Evolutionary conservation across 192 early-diverging fungal species (phyloP).

Genomic region (Blastocladiella britannica): DNA sequence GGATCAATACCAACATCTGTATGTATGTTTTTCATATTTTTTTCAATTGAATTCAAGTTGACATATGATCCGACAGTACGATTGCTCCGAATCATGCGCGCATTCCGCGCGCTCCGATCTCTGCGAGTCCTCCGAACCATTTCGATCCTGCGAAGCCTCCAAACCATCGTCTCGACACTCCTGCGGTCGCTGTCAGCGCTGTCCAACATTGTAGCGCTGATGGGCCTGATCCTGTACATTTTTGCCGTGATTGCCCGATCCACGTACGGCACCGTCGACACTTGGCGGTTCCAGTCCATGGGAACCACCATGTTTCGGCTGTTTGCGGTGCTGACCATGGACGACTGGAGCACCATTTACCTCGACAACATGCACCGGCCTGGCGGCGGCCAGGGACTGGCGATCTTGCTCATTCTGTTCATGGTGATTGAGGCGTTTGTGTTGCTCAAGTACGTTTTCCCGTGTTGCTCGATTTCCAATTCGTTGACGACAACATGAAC

Average conservation of each 20-base stretch:
- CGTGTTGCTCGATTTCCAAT: not conserved
- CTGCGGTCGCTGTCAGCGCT: constrained; percentile 3
- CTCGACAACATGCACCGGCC: not conserved
- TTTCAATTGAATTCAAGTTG: not conserved
- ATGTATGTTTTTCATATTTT: not conserved
- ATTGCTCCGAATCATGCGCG: constrained; percentile 1
- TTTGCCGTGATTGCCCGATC: not conserved
- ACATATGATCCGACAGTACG: not conserved
- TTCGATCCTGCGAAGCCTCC: constrained; percentile 1
- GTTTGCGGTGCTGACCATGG: not conserved
- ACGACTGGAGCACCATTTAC: not conserved
- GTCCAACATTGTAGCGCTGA: not conserved
- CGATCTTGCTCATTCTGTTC: not conserved
- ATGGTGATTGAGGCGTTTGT: not conserved
- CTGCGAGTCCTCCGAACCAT: constrained; percentile 3
- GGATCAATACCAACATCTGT: not conserved
- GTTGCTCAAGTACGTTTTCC: not conserved
- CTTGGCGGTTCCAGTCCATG: not conserved
- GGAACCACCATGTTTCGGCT: not conserved
- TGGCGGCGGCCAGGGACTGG: not conserved
- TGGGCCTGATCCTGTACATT: constrained; percentile 1
- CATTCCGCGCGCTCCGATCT: constrained; percentile 5
- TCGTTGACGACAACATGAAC: not conserved
- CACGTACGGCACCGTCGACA: not conserved
- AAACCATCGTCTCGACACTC: not conserved